Conservation (phyloP, 1,284 basidiomycete species). For the Malassezia restricta region DNA sequence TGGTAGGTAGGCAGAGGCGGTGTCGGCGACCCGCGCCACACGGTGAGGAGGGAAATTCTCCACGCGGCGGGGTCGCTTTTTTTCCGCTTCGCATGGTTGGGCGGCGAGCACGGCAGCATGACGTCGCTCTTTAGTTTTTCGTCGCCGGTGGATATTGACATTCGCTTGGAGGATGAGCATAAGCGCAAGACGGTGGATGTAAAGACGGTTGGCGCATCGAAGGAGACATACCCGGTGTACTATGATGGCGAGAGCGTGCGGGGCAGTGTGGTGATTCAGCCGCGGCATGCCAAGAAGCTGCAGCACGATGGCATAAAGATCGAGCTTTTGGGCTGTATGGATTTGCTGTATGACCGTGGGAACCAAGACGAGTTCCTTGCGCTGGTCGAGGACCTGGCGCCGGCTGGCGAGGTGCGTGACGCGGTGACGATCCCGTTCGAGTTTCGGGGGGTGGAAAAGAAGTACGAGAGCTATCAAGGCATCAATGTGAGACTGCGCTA, state of each 20-base stretch:
- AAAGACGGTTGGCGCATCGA: constrained; percentile 61
- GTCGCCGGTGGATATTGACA: constrained; percentile 77
- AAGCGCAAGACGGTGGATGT: constrained; percentile 61
- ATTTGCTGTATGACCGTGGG: constrained; percentile 85
- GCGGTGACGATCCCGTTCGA: constrained; percentile 88
- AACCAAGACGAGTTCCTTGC: constrained; percentile 97
- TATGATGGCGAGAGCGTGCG: constrained; percentile 82
- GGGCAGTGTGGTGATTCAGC: constrained; percentile 73
- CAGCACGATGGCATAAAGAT: constrained; percentile 95
- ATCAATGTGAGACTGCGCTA: constrained; percentile 94
- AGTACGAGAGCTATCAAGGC: constrained; percentile 92
- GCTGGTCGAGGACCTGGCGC: constrained; percentile 81
- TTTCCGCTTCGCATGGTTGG: too few relatives aligned
- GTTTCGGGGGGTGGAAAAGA: constrained; percentile 99
- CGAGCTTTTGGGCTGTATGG: constrained; percentile 91
- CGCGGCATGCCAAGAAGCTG: constrained; percentile 87
- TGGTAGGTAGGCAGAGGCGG: background rate
- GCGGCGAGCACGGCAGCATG: constrained; percentile 48
- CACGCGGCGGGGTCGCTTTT: too few relatives aligned
- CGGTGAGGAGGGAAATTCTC: too few relatives aligned
- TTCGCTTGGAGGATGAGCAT: constrained; percentile 71
- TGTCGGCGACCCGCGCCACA: too few relatives aligned
- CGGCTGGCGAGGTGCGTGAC: constrained; percentile 83
- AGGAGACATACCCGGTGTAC: constrained; percentile 75
- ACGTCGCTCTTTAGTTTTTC: constrained; percentile 77